These are phyloP conservation scores for Penicillium sp. DNA, from an alignment of 2,329 filamentous ascomycete species.

Conservation along the genomic window DNA sequence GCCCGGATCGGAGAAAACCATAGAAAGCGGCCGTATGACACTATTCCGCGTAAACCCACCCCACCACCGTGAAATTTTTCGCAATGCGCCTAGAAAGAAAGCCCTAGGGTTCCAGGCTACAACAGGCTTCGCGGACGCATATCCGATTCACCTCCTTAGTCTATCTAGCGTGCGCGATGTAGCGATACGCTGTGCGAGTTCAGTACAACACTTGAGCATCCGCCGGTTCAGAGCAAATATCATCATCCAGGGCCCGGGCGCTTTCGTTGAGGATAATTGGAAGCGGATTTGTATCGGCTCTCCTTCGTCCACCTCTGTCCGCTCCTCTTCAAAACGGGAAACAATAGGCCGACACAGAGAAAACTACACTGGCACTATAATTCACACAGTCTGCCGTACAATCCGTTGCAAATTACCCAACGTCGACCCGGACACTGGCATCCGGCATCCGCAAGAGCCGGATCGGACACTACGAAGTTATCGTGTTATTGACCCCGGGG, in stretches of 20 bases:
- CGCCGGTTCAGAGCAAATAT: conserved; percentile 64
- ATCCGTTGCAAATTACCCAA: conserved; percentile 64
- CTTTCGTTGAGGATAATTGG: conserved; percentile 64
- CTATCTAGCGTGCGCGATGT: conserved; percentile 60
- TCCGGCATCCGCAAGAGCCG: conserved; percentile 54
- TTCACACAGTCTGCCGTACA: conserved; percentile 61
- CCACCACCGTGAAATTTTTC: conserved; percentile 55
- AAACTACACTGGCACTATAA: conserved; percentile 29
- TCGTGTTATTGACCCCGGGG: conserved; percentile 57
- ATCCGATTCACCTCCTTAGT: conserved; percentile 62
- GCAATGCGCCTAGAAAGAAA: conserved; percentile 58
- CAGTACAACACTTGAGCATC: conserved; percentile 53
- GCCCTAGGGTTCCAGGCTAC: conserved; percentile 58
- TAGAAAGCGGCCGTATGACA: conserved; percentile 50
- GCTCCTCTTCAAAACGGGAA: conserved; percentile 14
- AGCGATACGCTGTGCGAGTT: conserved; percentile 45
- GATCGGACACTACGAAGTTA: conserved; percentile 55
- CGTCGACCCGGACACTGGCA: conserved; percentile 60
- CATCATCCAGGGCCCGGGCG: conserved; percentile 56
- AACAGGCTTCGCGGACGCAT: conserved; percentile 63
- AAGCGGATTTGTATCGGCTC: conserved; percentile 47
- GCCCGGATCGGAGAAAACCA: neutral
- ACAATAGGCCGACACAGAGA: neutral
- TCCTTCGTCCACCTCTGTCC: no score
- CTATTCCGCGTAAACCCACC: conserved; percentile 59